Conservation (phyloP, 495 filamentous ascomycete species). For the Lasiosphaeriaceae sp. region DNA sequence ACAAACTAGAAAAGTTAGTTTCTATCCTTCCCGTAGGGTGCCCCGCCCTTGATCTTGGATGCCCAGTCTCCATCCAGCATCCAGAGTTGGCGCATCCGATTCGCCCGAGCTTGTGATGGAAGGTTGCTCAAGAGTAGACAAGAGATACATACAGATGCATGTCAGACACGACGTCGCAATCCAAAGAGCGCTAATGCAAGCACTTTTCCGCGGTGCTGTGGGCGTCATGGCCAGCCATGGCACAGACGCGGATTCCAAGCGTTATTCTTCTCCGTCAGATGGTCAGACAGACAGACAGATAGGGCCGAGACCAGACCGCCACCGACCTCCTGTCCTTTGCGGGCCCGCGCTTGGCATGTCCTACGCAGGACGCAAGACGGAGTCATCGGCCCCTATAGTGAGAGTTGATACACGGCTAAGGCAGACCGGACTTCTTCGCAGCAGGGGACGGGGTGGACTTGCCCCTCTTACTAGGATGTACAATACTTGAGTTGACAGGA, state of each 20-base stretch:
- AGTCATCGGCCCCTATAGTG: too few species aligned
- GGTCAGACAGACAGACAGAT: too few species aligned
- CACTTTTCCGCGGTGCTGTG: constrained; percentile 11
- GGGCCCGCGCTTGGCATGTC: too few species aligned
- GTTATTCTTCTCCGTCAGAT: neutral
- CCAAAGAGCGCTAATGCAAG: constrained; percentile 24
- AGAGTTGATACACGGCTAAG: too few species aligned
- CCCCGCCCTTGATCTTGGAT: neutral
- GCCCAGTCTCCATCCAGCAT: too few species aligned
- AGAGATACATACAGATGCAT: neutral
- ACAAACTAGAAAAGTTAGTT: neutral
- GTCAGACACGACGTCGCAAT: constrained; percentile 4
- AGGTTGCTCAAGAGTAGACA: neutral
- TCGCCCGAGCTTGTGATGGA: constrained; percentile 5
- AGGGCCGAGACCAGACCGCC: too few species aligned
- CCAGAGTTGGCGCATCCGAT: constrained; percentile 4
- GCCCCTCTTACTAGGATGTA: too few species aligned
- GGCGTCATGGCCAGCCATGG: neutral
- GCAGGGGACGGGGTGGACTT: too few species aligned
- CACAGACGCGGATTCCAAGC: neutral
- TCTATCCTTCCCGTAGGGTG: neutral
- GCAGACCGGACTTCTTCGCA: too few species aligned
- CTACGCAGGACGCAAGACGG: too few species aligned
- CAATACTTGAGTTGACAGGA: too few species aligned
- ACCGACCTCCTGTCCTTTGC: too few species aligned